phyloP scores from a whole-genome alignment of 192 early-diverging fungal species.

The Gamsiella multidivaricata region DNA sequence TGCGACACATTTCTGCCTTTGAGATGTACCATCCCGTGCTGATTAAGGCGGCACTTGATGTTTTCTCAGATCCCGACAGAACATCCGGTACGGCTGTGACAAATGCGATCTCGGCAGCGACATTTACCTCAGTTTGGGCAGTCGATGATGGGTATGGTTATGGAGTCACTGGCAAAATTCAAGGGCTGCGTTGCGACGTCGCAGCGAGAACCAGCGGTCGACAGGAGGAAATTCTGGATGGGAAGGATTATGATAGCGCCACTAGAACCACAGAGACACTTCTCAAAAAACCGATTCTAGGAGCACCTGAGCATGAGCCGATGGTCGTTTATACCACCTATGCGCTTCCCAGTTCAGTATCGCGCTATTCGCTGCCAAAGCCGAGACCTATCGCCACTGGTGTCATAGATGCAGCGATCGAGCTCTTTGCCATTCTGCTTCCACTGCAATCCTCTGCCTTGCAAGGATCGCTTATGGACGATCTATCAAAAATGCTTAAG shows the following conservation, averaged over 20 bases:
- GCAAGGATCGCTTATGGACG: conserved; percentile 84
- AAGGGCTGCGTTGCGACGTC: conserved; percentile 60
- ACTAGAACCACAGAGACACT: conserved; percentile 41
- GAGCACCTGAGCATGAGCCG: conserved; percentile 75
- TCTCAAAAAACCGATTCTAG: conserved; percentile 68
- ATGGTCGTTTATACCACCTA: conserved; percentile 61
- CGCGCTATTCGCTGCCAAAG: conserved; percentile 50
- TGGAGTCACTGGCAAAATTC: conserved; percentile 67
- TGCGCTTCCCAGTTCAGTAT: conserved; percentile 29
- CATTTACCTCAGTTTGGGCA: conserved; percentile 65
- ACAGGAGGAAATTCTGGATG: conserved; percentile 56
- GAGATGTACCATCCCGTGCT: conserved; percentile 61
- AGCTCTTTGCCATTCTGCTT: conserved; percentile 81
- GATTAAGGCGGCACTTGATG: conserved; percentile 56
- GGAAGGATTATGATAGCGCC: conserved; percentile 52
- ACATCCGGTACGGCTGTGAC: conserved; percentile 59
- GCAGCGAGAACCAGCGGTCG: conserved; percentile 47
- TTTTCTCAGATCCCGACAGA: conserved; percentile 67
- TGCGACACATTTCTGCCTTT: conserved; percentile 65
- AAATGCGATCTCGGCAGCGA: conserved; percentile 58
- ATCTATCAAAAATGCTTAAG: conserved; percentile 73
- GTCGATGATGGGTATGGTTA: conserved; percentile 65
- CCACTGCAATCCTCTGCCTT: conserved; percentile 71
- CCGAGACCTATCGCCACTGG: conserved; percentile 63
- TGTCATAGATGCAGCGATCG: conserved; percentile 84